Evolutionary conservation across 2,329 filamentous ascomycete genomes (phyloP).

Genomic region (Epichloe hybrida): DNA sequence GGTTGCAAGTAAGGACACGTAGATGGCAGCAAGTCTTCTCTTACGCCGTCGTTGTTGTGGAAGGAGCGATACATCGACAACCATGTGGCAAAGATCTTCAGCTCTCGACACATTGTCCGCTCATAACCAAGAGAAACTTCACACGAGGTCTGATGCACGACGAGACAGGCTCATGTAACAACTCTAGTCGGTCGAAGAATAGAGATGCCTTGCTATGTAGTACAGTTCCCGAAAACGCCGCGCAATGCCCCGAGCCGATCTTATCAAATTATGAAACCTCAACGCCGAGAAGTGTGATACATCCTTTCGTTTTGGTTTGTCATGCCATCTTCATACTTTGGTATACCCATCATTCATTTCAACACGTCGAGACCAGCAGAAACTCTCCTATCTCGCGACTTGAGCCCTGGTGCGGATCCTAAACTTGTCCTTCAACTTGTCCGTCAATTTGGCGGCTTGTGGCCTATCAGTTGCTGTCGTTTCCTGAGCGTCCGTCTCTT

Average conservation of each 20-base stretch:
- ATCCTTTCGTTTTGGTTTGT: background rate
- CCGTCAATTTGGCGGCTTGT: conserved; percentile 31
- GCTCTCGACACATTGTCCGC: background rate
- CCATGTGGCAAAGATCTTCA: too few relatives aligned
- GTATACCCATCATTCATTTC: background rate
- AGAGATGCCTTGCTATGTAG: background rate
- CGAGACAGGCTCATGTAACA: background rate
- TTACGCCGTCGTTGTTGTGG: too few relatives aligned
- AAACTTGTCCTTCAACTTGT: conserved; percentile 39
- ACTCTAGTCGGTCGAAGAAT: background rate
- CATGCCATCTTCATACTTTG: background rate
- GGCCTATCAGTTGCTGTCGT: conserved; percentile 21
- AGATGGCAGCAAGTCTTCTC: too few relatives aligned
- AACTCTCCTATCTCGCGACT: conserved; percentile 7
- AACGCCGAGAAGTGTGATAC: background rate
- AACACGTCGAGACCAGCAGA: background rate
- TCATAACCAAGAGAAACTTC: background rate
- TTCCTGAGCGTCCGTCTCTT: conserved; percentile 11
- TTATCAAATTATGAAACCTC: background rate
- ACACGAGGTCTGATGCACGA: background rate
- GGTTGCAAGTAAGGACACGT: too few relatives aligned
- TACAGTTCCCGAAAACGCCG: background rate
- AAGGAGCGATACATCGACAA: too few relatives aligned
- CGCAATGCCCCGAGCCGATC: background rate
- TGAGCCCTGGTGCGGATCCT: conserved; percentile 36